phyloP scores from a whole-genome alignment of 2,329 filamentous ascomycete species.

The Penicillium expansum region DNA sequence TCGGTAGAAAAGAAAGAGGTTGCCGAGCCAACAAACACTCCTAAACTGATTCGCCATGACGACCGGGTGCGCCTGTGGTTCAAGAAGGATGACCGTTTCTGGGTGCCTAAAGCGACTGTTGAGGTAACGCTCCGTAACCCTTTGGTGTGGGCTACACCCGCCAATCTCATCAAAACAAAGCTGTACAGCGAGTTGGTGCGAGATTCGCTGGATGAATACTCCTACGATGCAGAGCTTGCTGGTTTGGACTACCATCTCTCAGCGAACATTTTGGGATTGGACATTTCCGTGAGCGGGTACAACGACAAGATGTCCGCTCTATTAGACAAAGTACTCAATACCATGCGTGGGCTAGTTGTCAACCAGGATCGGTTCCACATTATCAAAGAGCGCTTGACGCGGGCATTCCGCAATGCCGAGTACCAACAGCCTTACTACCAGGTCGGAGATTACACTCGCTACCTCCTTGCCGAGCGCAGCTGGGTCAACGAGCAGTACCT shows the following conservation, averaged over 20 bases:
- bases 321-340: conserved; percentile 80
- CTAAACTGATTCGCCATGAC: conserved; percentile 83
- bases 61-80: conserved; percentile 80
- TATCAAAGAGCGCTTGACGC: conserved; percentile 77
- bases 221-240: conserved; percentile 92
- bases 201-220: conserved; percentile 87
- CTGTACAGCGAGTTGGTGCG: conserved; percentile 82
- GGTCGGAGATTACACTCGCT: conserved; percentile 76
- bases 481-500: conserved; percentile 78
- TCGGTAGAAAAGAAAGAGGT: conserved; percentile 94
- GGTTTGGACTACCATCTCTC: conserved; percentile 80
- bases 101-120: conserved; percentile 92
- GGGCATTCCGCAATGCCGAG: conserved; percentile 81
- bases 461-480: conserved; percentile 72
- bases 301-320: conserved; percentile 94
- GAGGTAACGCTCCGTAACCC: conserved; percentile 78
- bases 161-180: conserved; percentile 72
- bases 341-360: conserved; percentile 79
- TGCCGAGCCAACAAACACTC: conserved; percentile 68
- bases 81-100: conserved; percentile 98
- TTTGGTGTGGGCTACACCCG: conserved; percentile 73
- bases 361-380: conserved; percentile 87
- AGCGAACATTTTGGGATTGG: conserved; percentile 69
- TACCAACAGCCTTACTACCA: conserved; percentile 87
- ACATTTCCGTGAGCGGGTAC: conserved; percentile 80